Evolutionary conservation across 2,329 filamentous ascomycete genomes (phyloP), one percentile per base, ranked within the genome.

Genomic region (Hymenoscyphus fructigenus): DNA sequence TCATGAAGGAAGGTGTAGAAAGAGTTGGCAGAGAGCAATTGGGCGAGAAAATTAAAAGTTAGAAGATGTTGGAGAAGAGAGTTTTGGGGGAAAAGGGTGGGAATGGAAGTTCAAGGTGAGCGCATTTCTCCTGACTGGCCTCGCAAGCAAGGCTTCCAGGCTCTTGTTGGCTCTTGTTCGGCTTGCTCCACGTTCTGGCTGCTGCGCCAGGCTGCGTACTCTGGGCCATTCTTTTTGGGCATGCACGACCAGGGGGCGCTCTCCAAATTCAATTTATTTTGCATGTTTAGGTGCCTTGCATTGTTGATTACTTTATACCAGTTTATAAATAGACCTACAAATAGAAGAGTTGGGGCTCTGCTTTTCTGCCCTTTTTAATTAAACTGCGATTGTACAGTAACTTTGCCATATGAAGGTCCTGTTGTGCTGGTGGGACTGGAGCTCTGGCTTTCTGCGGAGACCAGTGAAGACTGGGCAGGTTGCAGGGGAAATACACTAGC

Each of bases 41-140:
- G 47, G 20, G n/a, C 20, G 47, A 14, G 7, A 10, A 14, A 53
- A 53, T 23, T 47, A 47, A 47, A 23, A 23, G 41, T 23, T 53
- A 53, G 47, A 53, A 53, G 47, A 53, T 53, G 47, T 53, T 53
- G 47, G 4, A 26, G 20, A 53, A 10, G 47, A 14, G 14, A 14
- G 12, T 15, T 23, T 50, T 50, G 20, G 20, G 47, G 1, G 20
- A 23, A 23, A 23, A 23, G 23, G 44, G 44, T 23, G 44, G 26
- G 47, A 23, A n/a, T 47, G 44, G 20, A 20, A 20, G 17, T 20
- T 10, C n/a, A n/a, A 44, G 38, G n/a, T 26, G 44, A n/a, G 7
- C 20, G n/a, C 47, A 53, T 53, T 53, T 53, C 47, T 53, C 47
- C 47, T 53, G 47, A 53, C 23, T 14, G 47, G 47, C 47, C 47